Base-by-base conservation (phyloP, 257 asterid genomes). In the Solanum ossicruentum region DNA sequence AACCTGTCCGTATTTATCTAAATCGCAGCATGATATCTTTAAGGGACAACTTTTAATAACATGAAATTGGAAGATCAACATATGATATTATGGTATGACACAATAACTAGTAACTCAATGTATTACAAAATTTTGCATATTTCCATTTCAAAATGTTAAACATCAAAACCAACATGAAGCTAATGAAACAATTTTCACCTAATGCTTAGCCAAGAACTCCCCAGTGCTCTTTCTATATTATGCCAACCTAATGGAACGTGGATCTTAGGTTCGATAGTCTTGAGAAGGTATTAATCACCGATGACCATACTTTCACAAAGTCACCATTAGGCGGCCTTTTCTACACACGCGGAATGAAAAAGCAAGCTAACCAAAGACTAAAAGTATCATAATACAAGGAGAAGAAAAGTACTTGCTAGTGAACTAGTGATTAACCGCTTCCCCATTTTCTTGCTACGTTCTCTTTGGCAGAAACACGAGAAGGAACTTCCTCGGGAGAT, bases 361-460 rank as follows among this genome's bases (percentile, higher is more conserved):
- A 39, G 54, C 78, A 43, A 77, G 65, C 45, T 36, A 82, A 58
- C 26, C 15, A 41, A 43, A 10, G 15, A 18, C 10, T 66, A 18
- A 32, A 0, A 49, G 66, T 6, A 65, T 21, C 17, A 66, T 9
- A 66, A 65, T 16, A 58, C 61, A 83, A 45, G 85, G 36, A 45
- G 26, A 63, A 55, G 79, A 49, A 1, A 65, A 47, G 49, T 6
- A 49, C 18, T 66, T 83, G 85, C 80, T 0, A 49, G 47, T 20
- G 49, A 81, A 49, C 11, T 1, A 61, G 88, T 84, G 69, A 85
- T 84, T 90, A 94, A 85, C 84, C 89, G 91, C 95, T 87, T 84
- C 98, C 93, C 98, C 99, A 96, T 92, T 96, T 96, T 78, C 95
- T 91, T 80, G 91, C 86, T 5, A 92, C 98, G 51, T 89, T 91